Conservation (phyloP, 768 basidiomycete species). For the Mycena sanguinolenta region DNA sequence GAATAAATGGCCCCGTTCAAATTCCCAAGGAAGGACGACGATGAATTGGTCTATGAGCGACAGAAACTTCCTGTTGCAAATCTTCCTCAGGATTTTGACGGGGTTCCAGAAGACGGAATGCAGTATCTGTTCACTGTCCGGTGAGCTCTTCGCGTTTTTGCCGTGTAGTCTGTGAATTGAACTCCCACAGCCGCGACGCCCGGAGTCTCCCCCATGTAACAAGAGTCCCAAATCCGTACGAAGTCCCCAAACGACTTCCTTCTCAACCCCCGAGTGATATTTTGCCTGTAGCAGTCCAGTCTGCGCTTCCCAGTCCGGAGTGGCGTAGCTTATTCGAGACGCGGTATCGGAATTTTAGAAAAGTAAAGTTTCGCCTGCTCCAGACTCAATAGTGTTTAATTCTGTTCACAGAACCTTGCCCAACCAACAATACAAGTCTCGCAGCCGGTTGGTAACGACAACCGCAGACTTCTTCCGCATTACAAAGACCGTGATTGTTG, state of each 20-base stretch:
- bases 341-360: slow-evolving; percentile 76
- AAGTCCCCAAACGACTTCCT: slow-evolving; percentile 50
- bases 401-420: slow-evolving; percentile 67
- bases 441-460: slow-evolving; percentile 42
- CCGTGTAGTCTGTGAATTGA: slow-evolving; percentile 7
- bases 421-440: slow-evolving; percentile 71
- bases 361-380: slow-evolving; percentile 52
- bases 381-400: not conserved
- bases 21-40: slow-evolving; percentile 66
- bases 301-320: slow-evolving; percentile 70
- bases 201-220: slow-evolving; percentile 73
- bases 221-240: slow-evolving; percentile 79
- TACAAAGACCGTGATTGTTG: slow-evolving; percentile 80
- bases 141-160: slow-evolving; percentile 52
- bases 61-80: slow-evolving; percentile 88
- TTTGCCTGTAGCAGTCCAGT: slow-evolving; percentile 43
- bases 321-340: slow-evolving; percentile 73
- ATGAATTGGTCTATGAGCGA: slow-evolving; percentile 71
- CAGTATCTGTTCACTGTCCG: slow-evolving; percentile 88
- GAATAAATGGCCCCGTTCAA: slow-evolving; percentile 41
- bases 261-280: slow-evolving; percentile 38
- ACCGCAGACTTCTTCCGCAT: slow-evolving; percentile 68
- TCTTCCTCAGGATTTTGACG: slow-evolving; percentile 77
- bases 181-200: slow-evolving; percentile 73
- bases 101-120: slow-evolving; percentile 77